Evolutionary conservation across 139 green algal species (phyloP).

Genomic region (Tetraselmis striata): DNA sequence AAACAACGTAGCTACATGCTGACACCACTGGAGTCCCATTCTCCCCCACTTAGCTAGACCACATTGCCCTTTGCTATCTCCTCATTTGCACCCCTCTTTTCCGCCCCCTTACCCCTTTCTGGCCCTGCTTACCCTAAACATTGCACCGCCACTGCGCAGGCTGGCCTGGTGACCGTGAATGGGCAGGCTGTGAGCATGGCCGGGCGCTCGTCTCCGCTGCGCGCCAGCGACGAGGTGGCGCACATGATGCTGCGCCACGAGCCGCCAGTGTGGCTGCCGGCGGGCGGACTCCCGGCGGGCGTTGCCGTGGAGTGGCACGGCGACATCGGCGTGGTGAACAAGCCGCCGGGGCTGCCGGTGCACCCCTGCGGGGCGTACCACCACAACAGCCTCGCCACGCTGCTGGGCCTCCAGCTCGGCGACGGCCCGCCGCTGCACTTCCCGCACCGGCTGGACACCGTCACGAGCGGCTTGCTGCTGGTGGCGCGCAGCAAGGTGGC

Average conservation of each 20-base stretch:
- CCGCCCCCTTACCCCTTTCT: too few species aligned
- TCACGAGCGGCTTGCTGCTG: neutral
- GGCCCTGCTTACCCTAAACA: too few species aligned
- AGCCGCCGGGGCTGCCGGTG: neutral
- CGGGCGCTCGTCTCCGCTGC: neutral
- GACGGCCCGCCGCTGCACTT: neutral
- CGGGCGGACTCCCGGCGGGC: neutral
- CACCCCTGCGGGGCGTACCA: neutral
- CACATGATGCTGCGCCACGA: neutral
- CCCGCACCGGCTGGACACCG: neutral
- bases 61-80: too few species aligned
- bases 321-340: neutral
- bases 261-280: neutral
- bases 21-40: too few species aligned
- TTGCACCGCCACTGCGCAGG: too few species aligned
- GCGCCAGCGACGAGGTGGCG: neutral
- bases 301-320: neutral
- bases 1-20: too few species aligned
- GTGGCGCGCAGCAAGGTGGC: neutral
- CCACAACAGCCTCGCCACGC: neutral
- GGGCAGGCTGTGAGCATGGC: neutral
- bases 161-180: neutral
- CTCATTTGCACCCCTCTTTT: too few species aligned
- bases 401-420: neutral
- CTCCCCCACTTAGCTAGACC: too few species aligned